These are phyloP conservation scores for Phoma sp. DNA, from an alignment of 2,329 filamentous ascomycete genomes.

Conservation along the genomic window DNA sequence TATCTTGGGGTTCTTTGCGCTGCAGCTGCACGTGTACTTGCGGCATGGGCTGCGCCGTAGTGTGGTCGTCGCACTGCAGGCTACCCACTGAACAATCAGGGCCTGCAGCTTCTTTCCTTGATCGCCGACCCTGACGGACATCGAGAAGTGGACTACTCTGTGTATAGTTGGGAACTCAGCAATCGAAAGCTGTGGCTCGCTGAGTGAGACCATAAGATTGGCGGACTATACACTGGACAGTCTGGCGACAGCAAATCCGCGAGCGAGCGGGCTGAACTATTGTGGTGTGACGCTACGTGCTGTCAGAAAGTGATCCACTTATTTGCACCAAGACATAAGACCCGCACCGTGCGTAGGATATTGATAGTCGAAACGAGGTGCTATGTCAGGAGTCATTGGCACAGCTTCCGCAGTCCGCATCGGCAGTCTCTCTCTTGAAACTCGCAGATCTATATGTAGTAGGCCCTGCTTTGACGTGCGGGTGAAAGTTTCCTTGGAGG, in stretches of 20 bases:
- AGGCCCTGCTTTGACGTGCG: constrained; percentile 16
- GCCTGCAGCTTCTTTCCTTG: neutral
- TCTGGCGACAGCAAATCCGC: neutral
- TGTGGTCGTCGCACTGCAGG: constrained; percentile 2
- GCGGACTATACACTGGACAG: neutral
- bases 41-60: neutral
- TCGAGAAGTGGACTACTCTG: neutral
- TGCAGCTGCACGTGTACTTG: neutral
- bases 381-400: constrained; percentile 16
- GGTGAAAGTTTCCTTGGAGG: constrained; percentile 17
- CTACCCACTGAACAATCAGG: neutral
- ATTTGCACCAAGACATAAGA: constrained; percentile 28
- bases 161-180: neutral
- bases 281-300: constrained; percentile 3
- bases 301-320: constrained; percentile 24
- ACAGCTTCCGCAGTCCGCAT: constrained; percentile 23
- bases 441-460: constrained; percentile 39
- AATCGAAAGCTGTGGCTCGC: neutral
- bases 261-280: constrained; percentile 1
- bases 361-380: constrained; percentile 33
- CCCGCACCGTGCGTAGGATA: constrained; percentile 22
- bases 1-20: neutral
- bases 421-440: constrained; percentile 24
- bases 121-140: neutral
- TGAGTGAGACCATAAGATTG: neutral